Percentiles rank a stretch among this genome's conserved stretches.
Evolutionary conservation across 257 asterid species (phyloP).

Genomic region (Catharanthus roseus): DNA sequence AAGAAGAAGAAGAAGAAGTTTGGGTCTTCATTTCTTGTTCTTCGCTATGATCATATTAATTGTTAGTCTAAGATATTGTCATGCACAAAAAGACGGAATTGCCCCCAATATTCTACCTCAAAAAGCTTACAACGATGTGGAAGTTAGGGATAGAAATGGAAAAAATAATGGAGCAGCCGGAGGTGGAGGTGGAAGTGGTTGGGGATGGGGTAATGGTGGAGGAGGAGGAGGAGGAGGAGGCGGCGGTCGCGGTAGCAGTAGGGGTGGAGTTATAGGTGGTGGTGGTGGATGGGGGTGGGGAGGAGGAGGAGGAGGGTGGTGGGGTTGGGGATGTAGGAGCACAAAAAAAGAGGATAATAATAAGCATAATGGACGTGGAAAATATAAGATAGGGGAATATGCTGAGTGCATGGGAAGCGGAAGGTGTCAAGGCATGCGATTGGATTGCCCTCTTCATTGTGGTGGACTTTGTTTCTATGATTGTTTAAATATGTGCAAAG

Average conservation of each 20-base stretch:
- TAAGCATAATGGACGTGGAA: constrained; percentile 8
- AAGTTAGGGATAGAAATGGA: neutral
- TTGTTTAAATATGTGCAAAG: constrained; percentile 47
- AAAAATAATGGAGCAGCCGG: constrained; percentile 14
- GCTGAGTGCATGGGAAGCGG: constrained; percentile 44
- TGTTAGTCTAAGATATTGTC: constrained; percentile 7
- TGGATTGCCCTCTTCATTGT: constrained; percentile 55
- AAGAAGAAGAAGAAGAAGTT: no score
- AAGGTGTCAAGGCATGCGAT: constrained; percentile 39
- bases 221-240: constrained; percentile 14
- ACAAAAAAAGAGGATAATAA: constrained; percentile 12
- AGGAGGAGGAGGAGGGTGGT: constrained; percentile 53
- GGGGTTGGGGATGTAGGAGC: constrained; percentile 43
- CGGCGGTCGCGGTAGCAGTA: constrained; percentile 7
- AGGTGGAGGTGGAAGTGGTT: constrained; percentile 19
- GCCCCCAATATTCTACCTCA: constrained; percentile 13
- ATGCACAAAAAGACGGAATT: neutral
- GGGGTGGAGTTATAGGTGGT: constrained; percentile 16
- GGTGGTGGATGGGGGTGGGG: constrained; percentile 49
- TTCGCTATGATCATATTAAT: neutral
- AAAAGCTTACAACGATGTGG: constrained; percentile 5
- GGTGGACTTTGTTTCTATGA: constrained; percentile 53
- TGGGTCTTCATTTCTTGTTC: constrained; percentile 1
- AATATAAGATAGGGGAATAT: constrained; percentile 37
- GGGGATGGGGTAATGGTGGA: constrained; percentile 19